These are phyloP conservation scores for Colletotrichum magnum DNA, from an alignment of 2,329 filamentous ascomycete species.

Conservation along the genomic window DNA sequence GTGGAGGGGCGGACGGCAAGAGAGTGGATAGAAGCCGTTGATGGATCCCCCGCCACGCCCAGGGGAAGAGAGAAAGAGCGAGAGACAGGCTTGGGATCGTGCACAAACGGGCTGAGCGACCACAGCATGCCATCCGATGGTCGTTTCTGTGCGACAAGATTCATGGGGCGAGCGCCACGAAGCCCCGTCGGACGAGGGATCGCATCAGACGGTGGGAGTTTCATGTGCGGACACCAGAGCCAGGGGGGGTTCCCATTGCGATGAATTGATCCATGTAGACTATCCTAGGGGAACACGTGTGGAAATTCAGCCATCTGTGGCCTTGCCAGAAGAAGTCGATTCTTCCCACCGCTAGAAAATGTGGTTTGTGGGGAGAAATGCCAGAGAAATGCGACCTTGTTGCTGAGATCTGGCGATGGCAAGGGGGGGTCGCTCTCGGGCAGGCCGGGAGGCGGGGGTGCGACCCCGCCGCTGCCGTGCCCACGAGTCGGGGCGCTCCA, in stretches of 20 bases:
- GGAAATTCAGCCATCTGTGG: slow-evolving; percentile 18
- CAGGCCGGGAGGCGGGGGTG: slow-evolving; percentile 24
- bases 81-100: no score
- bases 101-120: slow-evolving; percentile 18
- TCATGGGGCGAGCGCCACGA: slow-evolving; percentile 36
- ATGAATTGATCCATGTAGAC: no score
- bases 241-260: not conserved
- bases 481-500: slow-evolving; percentile 19
- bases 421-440: slow-evolving; percentile 23
- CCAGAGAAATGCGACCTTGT: no score
- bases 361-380: no score
- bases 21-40: slow-evolving; percentile 2
- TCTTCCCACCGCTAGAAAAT: not conserved
- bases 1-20: not conserved
- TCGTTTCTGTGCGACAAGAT: slow-evolving; percentile 37
- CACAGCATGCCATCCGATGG: slow-evolving; percentile 33
- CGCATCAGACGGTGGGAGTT: slow-evolving; percentile 39
- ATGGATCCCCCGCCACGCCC: not conserved
- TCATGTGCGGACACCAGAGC: slow-evolving; percentile 28
- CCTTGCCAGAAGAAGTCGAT: not conserved
- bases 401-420: not conserved
- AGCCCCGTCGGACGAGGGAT: slow-evolving; percentile 33
- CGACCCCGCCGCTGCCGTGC: not conserved
- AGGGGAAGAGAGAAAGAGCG: no score
- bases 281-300: not conserved